Evolutionary conservation across 805 yeast genomes (phyloP), one percentile per base, ranked within the genome.

Genomic region (Kazachstania psychrophila): DNA sequence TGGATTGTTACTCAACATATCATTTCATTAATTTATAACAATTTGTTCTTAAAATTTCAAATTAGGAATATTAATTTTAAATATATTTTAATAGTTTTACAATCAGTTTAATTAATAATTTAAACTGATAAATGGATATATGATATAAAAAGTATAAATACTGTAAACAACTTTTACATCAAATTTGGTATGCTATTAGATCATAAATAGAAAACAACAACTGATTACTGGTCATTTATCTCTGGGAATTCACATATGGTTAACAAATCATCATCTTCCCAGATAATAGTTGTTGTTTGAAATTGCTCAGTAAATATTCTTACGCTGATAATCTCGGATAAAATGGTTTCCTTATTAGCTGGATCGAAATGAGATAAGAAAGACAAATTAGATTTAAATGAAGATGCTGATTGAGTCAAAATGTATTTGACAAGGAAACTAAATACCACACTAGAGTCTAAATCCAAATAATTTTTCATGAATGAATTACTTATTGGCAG

Each of bases 401-500:
- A 38, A 5, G 41, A 28, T 6, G 42, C 28, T 8, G 44, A 34
- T 27, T 45, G 43, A 3, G 46, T 40, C 3, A 24, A 18, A 36
- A 46, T 40, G 7, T 43, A 38, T 23, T 44, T 46, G 3, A 31
- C 17, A 13, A 46, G 15, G 16, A 45, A 33, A 15, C 31, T 31
- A 18, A 45, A 32, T 3, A 44, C 18, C 5, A 31, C 26, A 14
- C 48, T 43, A 13, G 41, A 39, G 16, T 42, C 46, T 13, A 33
- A 28, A 11, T 40, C 34, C 23, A 46, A 26, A 28, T 28, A 45
- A 14, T 40, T 37, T 25, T 39, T 40, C 44, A 48, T 41, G 23
- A 45, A 47, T 2, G 41, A 34, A 23, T 40, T 37, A 37, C 46
- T 37, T 14, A 44, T 46, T 1, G 51, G 49, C 5, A 47, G 16